These are phyloP conservation scores for Colletotrichum destructivum DNA, from an alignment of 2,329 filamentous ascomycete species.

Conservation along the genomic window DNA sequence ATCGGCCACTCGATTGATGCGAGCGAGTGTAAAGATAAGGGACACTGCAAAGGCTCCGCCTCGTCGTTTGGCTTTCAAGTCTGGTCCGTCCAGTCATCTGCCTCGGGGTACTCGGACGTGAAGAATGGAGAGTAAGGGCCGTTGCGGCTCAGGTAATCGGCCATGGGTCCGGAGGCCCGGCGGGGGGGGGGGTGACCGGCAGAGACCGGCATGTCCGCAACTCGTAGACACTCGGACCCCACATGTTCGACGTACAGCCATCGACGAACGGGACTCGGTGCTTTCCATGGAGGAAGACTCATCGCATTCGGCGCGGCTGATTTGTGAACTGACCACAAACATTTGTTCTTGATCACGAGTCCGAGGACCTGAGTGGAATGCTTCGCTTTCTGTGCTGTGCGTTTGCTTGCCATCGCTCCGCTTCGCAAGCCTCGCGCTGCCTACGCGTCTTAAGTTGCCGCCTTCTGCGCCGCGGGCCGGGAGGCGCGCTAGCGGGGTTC, in stretches of 20 bases:
- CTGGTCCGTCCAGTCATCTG: background rate
- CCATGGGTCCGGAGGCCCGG: background rate
- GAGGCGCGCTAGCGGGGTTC: conserved; percentile 10
- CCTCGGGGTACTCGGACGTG: background rate
- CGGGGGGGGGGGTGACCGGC: too few relatives aligned
- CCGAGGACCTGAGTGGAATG: background rate
- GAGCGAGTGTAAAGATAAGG: background rate
- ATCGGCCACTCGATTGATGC: background rate
- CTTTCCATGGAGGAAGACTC: background rate
- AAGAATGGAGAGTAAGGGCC: background rate
- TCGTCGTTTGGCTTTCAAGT: background rate
- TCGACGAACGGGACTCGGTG: background rate
- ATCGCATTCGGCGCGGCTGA: background rate
- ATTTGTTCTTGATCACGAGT: background rate
- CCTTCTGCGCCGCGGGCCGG: conserved; percentile 2
- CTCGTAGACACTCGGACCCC: conserved; percentile 30
- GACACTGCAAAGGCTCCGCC: background rate
- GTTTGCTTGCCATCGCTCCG: background rate
- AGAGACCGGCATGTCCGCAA: background rate
- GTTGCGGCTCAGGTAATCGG: background rate
- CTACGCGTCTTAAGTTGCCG: background rate
- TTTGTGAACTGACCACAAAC: background rate
- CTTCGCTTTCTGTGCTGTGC: background rate
- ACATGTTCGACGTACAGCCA: background rate
- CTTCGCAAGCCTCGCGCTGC: too few relatives aligned